Evolutionary conservation across 2,329 filamentous ascomycete genomes (phyloP).

Genomic region (Cryphonectria nitschkei): DNA sequence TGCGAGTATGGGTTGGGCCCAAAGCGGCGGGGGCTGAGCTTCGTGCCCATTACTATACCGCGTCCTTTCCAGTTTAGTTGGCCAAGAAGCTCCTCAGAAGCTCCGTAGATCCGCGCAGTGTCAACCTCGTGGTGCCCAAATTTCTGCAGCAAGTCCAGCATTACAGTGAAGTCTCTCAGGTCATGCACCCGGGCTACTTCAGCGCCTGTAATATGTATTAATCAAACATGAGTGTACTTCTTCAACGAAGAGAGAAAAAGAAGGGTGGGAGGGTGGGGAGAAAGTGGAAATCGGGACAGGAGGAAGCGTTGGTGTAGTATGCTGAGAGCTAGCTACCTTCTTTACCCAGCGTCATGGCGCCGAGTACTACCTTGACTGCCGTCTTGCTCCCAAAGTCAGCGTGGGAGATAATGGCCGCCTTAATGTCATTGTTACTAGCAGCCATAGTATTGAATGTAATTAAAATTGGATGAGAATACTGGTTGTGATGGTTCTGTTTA

Average conservation of each 20-base stretch:
- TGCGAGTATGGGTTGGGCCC: conserved; percentile 27
- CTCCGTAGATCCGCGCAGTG: conserved; percentile 68
- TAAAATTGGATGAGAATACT: too few species aligned
- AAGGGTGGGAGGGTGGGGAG: too few species aligned
- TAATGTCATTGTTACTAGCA: too few species aligned
- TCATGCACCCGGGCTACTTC: conserved; percentile 36
- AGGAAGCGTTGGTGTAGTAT: not conserved
- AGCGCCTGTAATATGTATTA: conserved; percentile 26
- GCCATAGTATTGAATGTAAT: too few species aligned
- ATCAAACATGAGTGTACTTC: too few species aligned
- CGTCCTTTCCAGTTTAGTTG: conserved; percentile 42
- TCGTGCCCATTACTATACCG: conserved; percentile 48
- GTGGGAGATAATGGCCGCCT: too few species aligned
- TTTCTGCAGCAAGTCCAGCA: conserved; percentile 66
- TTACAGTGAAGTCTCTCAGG: conserved; percentile 58
- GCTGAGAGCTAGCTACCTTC: conserved; percentile 17
- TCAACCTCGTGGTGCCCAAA: conserved; percentile 72
- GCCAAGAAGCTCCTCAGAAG: conserved; percentile 59
- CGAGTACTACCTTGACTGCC: conserved; percentile 35
- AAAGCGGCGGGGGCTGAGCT: conserved; percentile 40
- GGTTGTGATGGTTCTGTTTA: too few species aligned
- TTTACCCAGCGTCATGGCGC: conserved; percentile 37
- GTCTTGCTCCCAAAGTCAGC: not conserved
- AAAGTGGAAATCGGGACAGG: not conserved
- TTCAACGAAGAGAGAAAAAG: too few species aligned